Conservation (phyloP, 176 grass and related monocot species). For the Saccharum spontaneum region DNA sequence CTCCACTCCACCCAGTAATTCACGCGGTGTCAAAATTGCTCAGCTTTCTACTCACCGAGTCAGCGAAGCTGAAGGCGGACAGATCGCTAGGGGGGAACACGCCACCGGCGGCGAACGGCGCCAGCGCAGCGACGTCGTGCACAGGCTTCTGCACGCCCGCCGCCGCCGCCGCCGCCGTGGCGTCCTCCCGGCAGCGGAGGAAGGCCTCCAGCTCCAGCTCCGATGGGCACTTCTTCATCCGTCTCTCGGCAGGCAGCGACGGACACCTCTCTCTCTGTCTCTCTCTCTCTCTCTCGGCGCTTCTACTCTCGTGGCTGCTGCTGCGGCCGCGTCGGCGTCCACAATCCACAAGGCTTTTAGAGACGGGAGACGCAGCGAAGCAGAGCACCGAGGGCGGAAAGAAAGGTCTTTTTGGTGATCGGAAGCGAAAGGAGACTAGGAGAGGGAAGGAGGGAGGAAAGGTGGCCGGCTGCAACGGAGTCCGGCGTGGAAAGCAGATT, state of each 20-base stretch:
- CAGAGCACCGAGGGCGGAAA: not conserved
- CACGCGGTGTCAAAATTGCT: not conserved
- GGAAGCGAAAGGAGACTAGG: constrained; percentile 26
- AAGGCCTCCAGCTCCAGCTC: constrained; percentile 70
- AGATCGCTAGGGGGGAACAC: constrained; percentile 24
- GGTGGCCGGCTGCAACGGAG: constrained; percentile 30
- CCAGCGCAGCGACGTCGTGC: not conserved
- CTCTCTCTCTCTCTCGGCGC: not conserved
- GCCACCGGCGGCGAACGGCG: constrained; percentile 1
- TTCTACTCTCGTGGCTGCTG: not conserved
- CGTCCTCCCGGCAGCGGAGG: constrained; percentile 15
- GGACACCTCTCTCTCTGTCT: not conserved
- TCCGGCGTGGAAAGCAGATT: constrained; percentile 48
- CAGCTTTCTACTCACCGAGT: constrained; percentile 43
- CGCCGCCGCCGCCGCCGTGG: not conserved
- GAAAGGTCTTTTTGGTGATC: constrained; percentile 31
- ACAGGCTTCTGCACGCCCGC: constrained; percentile 31
- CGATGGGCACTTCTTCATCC: constrained; percentile 83
- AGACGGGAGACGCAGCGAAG: constrained; percentile 20
- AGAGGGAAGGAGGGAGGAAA: constrained; percentile 20
- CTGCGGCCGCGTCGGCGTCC: constrained; percentile 35
- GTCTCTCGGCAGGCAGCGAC: not conserved
- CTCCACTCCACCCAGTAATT: not conserved
- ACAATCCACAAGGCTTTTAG: constrained; percentile 33
- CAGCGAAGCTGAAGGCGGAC: constrained; percentile 30